These are phyloP conservation scores for Cadophora gregata DNA, from an alignment of 2,329 filamentous ascomycete genomes.

Conservation along the genomic window DNA sequence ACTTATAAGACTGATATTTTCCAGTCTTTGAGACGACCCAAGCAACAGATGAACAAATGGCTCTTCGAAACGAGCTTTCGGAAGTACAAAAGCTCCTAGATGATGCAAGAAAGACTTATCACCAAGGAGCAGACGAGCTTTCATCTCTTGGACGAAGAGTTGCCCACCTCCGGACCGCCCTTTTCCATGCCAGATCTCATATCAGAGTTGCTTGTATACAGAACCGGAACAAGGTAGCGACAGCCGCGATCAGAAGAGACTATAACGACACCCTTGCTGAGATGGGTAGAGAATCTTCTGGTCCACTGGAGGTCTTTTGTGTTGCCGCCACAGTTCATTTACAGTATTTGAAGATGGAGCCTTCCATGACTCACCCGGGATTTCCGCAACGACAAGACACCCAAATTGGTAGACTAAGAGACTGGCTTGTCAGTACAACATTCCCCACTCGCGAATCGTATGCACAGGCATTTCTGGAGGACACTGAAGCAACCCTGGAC, in stretches of 20 bases:
- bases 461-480: slow-evolving; percentile 28
- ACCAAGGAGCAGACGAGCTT: background rate
- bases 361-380: slow-evolving; percentile 12
- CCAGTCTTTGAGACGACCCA: background rate
- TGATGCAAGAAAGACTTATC: background rate
- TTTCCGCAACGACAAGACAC: slow-evolving; percentile 28
- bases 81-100: background rate
- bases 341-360: slow-evolving; percentile 4
- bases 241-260: slow-evolving; percentile 16
- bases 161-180: background rate
- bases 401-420: slow-evolving; percentile 23
- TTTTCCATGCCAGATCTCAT: background rate
- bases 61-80: background rate
- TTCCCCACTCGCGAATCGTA: slow-evolving; percentile 20
- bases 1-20: background rate
- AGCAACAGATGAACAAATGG: background rate
- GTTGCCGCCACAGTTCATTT: slow-evolving; percentile 26
- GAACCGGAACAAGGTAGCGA: slow-evolving; percentile 23
- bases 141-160: background rate
- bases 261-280: slow-evolving; percentile 20
- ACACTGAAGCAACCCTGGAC: slow-evolving; percentile 21
- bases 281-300: slow-evolving; percentile 18
- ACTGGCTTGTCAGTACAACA: slow-evolving; percentile 29
- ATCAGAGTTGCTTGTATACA: slow-evolving; percentile 24
- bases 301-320: slow-evolving; percentile 26